phyloP scores from a whole-genome alignment of 2,329 filamentous ascomycete species.

The Pseudopyrenochaeta lycopersici region DNA sequence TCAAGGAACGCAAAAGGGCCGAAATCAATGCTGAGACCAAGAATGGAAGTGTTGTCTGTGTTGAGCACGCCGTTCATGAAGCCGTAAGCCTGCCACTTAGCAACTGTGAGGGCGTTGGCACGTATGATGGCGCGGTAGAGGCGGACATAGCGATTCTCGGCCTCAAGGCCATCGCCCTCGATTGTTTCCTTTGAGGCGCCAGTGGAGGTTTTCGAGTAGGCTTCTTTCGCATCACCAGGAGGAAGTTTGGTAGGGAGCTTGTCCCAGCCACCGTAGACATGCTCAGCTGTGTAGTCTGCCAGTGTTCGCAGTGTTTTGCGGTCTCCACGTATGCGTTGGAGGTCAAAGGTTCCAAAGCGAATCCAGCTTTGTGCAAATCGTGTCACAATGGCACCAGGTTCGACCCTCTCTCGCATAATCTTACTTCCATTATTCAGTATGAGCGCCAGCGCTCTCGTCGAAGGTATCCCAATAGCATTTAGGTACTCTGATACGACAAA shows the following conservation, averaged over 20 bases:
- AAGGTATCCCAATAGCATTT: conserved; percentile 84
- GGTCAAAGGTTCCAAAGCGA: conserved; percentile 92
- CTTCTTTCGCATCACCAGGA: conserved; percentile 59
- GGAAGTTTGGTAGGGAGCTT: conserved; percentile 71
- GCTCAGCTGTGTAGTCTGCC: conserved; percentile 83
- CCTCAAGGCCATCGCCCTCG: conserved; percentile 72
- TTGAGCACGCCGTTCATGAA: conserved; percentile 99
- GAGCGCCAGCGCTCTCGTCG: conserved; percentile 84
- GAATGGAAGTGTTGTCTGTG: conserved; percentile 95
- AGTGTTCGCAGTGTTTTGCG: conserved; percentile 75
- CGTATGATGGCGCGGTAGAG: conserved; percentile 88
- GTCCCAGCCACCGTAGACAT: conserved; percentile 89
- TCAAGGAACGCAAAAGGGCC: conserved; percentile 98
- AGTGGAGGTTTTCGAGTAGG: conserved; percentile 51
- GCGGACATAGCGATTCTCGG: conserved; percentile 86
- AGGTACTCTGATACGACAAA: conserved; percentile 92
- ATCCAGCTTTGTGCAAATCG: conserved; percentile 93
- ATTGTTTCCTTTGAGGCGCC: conserved; percentile 66
- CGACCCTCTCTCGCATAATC: conserved; percentile 80
- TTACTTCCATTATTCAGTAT: conserved; percentile 70
- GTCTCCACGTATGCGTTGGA: conserved; percentile 84
- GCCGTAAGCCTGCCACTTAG: conserved; percentile 96
- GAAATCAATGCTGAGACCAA: conserved; percentile 90
- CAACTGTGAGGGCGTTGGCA: conserved; percentile 86
- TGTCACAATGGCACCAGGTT: conserved; percentile 91